These are phyloP conservation scores for Acarospora socialis DNA, from an alignment of 2,329 filamentous ascomycete genomes.

Conservation along the genomic window DNA sequence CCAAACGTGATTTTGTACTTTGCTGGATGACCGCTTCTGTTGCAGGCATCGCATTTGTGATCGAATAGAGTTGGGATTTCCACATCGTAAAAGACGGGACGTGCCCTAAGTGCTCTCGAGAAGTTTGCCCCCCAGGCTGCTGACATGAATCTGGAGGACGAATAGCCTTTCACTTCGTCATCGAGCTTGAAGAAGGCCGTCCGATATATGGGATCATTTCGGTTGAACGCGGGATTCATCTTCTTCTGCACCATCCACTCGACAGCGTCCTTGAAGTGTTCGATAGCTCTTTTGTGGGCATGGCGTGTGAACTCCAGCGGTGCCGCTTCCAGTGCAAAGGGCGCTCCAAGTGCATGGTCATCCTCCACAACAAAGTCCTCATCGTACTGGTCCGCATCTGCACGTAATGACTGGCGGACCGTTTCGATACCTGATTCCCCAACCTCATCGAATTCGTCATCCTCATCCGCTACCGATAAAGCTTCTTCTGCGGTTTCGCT, in stretches of 20 bases:
- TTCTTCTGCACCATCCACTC: constrained; percentile 74
- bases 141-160: constrained; percentile 57
- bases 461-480: constrained; percentile 13
- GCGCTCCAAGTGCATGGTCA: constrained; percentile 44
- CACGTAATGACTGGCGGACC: constrained; percentile 18
- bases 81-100: constrained; percentile 45
- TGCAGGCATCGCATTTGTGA: constrained; percentile 55
- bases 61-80: constrained; percentile 29
- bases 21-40: constrained; percentile 52
- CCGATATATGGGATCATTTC: constrained; percentile 48
- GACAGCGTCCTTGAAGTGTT: constrained; percentile 59
- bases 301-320: constrained; percentile 56
- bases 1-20: constrained; percentile 48
- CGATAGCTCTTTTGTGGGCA: constrained; percentile 51
- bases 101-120: constrained; percentile 46
- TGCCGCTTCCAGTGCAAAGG: constrained; percentile 36
- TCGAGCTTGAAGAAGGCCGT: constrained; percentile 59
- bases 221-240: constrained; percentile 55
- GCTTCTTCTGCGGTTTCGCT: constrained; percentile 17
- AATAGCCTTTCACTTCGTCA: constrained; percentile 53
- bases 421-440: constrained; percentile 4
- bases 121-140: constrained; percentile 57
- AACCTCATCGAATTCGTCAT: constrained; percentile 22
- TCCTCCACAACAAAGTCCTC: constrained; percentile 53
- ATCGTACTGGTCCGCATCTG: constrained; percentile 41